Evolutionary conservation across 2,329 filamentous ascomycete genomes (phyloP).

Genomic region (Intubia oerlemansii): DNA sequence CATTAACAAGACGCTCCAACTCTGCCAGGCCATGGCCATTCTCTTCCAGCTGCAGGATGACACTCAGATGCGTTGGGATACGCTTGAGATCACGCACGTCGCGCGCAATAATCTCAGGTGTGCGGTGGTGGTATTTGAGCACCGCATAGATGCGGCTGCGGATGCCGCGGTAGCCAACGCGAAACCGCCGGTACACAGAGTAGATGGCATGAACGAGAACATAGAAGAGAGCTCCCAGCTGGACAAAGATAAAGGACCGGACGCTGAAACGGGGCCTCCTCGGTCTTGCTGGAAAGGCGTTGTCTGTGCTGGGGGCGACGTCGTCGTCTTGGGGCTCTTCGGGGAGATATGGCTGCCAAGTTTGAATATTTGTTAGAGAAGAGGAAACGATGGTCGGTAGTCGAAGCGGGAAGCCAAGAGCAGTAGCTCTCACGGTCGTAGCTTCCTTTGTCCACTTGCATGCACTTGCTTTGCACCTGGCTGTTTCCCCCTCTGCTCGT

Average conservation of each 20-base stretch:
- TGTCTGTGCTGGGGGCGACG: background rate
- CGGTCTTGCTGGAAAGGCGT: slow-evolving; percentile 6
- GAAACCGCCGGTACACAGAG: slow-evolving; percentile 66
- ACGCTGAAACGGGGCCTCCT: slow-evolving; percentile 34
- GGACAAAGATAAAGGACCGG: slow-evolving; percentile 36
- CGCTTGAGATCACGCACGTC: slow-evolving; percentile 58
- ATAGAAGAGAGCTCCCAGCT: slow-evolving; percentile 47
- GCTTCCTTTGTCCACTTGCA: no score
- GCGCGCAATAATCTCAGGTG: slow-evolving; percentile 74
- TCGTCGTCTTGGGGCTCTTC: no score
- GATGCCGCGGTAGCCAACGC: slow-evolving; percentile 60
- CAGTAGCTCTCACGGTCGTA: no score
- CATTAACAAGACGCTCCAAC: slow-evolving; percentile 66
- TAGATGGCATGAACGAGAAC: slow-evolving; percentile 59
- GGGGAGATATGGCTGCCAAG: no score
- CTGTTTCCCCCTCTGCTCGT: no score
- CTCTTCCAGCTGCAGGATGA: slow-evolving; percentile 57
- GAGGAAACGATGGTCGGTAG: no score
- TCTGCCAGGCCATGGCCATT: slow-evolving; percentile 49
- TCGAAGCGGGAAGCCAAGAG: no score
- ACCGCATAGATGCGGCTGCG: slow-evolving; percentile 60
- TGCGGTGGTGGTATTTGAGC: slow-evolving; percentile 86
- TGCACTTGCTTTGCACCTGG: no score
- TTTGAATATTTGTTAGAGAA: no score
- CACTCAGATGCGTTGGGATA: slow-evolving; percentile 69